Percentiles rank a stretch among this genome's conserved stretches.
Evolutionary conservation across 345 rosid species (phyloP).

Genomic region (Eucalyptus brandiana): DNA sequence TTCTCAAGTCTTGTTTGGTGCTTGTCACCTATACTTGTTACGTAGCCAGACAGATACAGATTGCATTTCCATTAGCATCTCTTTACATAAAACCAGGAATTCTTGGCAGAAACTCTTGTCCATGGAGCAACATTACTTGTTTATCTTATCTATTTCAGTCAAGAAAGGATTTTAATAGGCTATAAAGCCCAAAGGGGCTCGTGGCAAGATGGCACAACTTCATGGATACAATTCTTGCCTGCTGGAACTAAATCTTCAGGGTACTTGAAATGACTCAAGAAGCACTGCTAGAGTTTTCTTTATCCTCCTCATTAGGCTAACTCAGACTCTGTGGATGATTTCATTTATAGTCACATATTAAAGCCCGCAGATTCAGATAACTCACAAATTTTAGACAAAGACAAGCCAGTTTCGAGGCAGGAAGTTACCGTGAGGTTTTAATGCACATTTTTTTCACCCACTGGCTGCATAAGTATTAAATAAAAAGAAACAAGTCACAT

Average conservation of each 20-base stretch:
- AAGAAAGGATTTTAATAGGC: neutral
- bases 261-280: neutral
- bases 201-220: neutral
- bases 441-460: neutral
- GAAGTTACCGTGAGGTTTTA: neutral
- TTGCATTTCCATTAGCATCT: neutral
- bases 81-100: neutral
- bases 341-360: neutral
- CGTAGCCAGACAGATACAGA: neutral
- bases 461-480: neutral
- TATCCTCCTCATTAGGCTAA: neutral
- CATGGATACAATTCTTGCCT: neutral
- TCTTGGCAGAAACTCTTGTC: neutral
- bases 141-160: neutral
- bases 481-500: neutral
- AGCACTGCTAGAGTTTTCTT: neutral
- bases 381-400: neutral
- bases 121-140: neutral
- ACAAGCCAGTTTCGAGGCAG: neutral
- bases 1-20: neutral
- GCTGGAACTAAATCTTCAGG: neutral
- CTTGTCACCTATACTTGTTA: neutral
- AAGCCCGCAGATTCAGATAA: neutral
- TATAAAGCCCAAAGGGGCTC: neutral
- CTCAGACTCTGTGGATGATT: neutral